Evolutionary conservation across 2,329 filamentous ascomycete species (phyloP), one percentile per base, ranked within the genome.

Genomic region (Hymenoscyphus repandus): DNA sequence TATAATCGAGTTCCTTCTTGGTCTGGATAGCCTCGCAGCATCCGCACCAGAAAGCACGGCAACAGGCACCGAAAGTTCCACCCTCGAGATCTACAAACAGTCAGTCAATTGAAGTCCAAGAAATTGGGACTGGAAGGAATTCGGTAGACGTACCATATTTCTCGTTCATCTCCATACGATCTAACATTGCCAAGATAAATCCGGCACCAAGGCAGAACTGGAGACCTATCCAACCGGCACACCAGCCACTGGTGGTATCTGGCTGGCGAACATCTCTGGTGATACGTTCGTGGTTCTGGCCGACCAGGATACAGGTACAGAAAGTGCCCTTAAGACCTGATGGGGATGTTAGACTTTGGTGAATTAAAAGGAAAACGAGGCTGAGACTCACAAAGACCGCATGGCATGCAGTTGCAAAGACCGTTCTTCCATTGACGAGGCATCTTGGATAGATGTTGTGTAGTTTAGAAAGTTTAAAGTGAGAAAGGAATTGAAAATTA

Each of bases 101-200:
- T 17, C 4, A 20, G 5, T 45, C 7, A 13, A 39, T 10, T 20
- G 38, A n/a, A 9, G 3, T 9, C 2, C 9, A 17, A 33, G 11
- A 9, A 33, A 6, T 10, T 34, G 30, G 18, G 20, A 11, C 6
- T 6, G 30, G 27, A 1, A 33, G 15, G 22, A 30, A 20, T 15
- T n/a, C n/a, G n/a, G n/a, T n/a, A n/a, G 15, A 40, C 50, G n/a
- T 49, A 49, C 50, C 46, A 37, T 52, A 42, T 39, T 52, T 52
- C 13, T 37, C 27, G 5, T 17, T 18, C 50, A 52, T 46, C 7
- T 49, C 46, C 20, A 31, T 20, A 11, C 50, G 40, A 18, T 52
- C 50, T 6, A 52, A 22, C 46, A 52, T 49, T 31, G 45, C 45
- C 41, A 52, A 18, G 17, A 52, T 43, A 18, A 27, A 52, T 2